phyloP scores from a whole-genome alignment of 2,329 filamentous ascomycete genomes.

The Lachnellula cervina region DNA sequence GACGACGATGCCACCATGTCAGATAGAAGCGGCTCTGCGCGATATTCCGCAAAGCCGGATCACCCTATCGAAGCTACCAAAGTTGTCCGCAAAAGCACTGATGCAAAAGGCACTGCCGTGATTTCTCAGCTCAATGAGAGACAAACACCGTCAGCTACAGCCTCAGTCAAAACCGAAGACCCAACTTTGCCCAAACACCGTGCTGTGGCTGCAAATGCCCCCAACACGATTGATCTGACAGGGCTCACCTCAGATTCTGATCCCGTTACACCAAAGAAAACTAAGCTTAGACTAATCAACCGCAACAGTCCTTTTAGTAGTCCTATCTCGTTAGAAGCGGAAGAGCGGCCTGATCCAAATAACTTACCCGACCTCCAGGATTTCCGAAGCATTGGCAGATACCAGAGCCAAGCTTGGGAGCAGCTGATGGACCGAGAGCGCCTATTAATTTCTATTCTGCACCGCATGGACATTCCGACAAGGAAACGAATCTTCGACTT shows the following conservation, averaged over 20 bases:
- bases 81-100: background rate
- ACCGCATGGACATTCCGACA: constrained; percentile 22
- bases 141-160: background rate
- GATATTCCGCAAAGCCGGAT: background rate
- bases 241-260: constrained; percentile 19
- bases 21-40: constrained; percentile 5
- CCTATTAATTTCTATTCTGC: constrained; percentile 39
- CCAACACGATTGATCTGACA: constrained; percentile 20
- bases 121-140: background rate
- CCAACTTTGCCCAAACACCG: background rate
- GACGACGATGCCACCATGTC: constrained; percentile 14
- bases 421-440: constrained; percentile 30
- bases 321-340: background rate
- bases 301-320: constrained; percentile 3
- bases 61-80: background rate
- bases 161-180: constrained; percentile 4
- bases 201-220: background rate
- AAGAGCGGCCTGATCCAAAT: constrained; percentile 2
- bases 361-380: constrained; percentile 20
- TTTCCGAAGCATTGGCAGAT: constrained; percentile 20
- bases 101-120: background rate
- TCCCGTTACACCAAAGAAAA: constrained; percentile 14
- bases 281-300: constrained; percentile 11
- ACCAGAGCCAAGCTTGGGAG: constrained; percentile 17
- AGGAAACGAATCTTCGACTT: constrained; percentile 9